Conservation (phyloP, 768 basidiomycete species). For the Chalciporus chontae region DNA sequence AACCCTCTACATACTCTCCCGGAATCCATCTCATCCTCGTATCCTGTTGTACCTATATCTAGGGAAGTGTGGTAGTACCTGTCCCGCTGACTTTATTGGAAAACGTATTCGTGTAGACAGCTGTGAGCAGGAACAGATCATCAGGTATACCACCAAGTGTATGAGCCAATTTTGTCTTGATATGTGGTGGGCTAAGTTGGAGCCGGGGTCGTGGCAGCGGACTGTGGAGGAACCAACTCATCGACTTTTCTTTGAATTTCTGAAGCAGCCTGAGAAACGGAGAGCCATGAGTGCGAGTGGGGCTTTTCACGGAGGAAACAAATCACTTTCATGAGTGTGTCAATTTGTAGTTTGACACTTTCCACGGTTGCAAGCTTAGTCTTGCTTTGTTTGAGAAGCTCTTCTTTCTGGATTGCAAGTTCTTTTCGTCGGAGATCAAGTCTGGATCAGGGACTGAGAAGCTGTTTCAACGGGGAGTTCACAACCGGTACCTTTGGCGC, state of each 20-base stretch:
- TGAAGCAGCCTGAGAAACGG: constrained; percentile 50
- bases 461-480: constrained; percentile 4
- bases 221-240: constrained; percentile 50
- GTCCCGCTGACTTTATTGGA: constrained; percentile 9
- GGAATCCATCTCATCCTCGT: constrained; percentile 20
- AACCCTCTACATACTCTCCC: constrained; percentile 15
- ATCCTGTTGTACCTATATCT: constrained; percentile 31
- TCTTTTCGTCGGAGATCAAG: constrained; percentile 70
- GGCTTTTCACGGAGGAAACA: constrained; percentile 2
- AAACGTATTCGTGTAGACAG: constrained; percentile 10
- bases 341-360: constrained; percentile 74
- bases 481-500: constrained; percentile 66
- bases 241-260: constrained; percentile 77
- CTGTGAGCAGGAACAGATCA: constrained; percentile 1
- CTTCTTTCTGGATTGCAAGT: constrained; percentile 67
- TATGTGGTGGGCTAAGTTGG: constrained; percentile 15
- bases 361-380: constrained; percentile 70
- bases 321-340: constrained; percentile 66
- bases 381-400: constrained; percentile 77
- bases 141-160: background rate
- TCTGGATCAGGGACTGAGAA: constrained; percentile 35
- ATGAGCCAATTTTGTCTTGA: background rate
- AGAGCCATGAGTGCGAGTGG: constrained; percentile 11
- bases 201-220: constrained; percentile 25
- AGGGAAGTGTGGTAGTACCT: constrained; percentile 19